These are phyloP conservation scores for Leptographium wingfieldii DNA, from an alignment of 2,329 filamentous ascomycete species.

Conservation along the genomic window DNA sequence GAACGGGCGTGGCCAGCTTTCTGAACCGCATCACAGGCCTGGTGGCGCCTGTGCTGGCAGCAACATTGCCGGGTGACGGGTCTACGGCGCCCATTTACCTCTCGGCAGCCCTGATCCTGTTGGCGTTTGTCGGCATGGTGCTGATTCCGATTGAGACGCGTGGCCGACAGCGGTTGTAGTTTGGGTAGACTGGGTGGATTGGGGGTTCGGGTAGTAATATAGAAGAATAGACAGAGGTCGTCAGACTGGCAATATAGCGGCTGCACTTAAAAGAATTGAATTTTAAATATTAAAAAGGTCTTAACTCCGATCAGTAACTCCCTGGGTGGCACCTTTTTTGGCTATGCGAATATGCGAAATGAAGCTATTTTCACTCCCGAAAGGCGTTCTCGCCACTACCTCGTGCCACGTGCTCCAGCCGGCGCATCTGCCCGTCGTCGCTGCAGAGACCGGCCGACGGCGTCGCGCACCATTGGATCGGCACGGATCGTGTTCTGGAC, in stretches of 20 bases:
- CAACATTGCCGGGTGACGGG: constrained; percentile 44
- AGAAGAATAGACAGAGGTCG: too few relatives aligned
- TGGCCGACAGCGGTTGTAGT: constrained; percentile 41
- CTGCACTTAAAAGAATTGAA: too few relatives aligned
- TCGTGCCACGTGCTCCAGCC: constrained; percentile 43
- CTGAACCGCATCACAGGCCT: constrained; percentile 57
- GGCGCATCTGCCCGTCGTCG: constrained; percentile 50
- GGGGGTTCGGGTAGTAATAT: not conserved
- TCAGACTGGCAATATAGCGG: too few relatives aligned
- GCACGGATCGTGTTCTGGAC: constrained; percentile 73
- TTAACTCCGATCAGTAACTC: too few relatives aligned
- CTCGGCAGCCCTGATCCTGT: constrained; percentile 41
- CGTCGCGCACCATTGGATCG: constrained; percentile 72
- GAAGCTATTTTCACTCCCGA: not conserved
- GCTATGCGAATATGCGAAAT: not conserved
- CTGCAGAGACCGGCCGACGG: constrained; percentile 55
- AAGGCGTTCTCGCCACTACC: constrained; percentile 15
- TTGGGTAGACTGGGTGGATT: not conserved
- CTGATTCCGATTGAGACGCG: constrained; percentile 51
- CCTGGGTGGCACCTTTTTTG: too few relatives aligned
- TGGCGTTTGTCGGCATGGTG: constrained; percentile 46
- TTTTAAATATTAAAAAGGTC: too few relatives aligned
- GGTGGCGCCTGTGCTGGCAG: constrained; percentile 55
- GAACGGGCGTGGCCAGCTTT: constrained; percentile 59
- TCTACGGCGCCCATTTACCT: constrained; percentile 45